Evolutionary conservation across 768 basidiomycete genomes (phyloP).

Genomic region (Termitomyces heimii): DNA sequence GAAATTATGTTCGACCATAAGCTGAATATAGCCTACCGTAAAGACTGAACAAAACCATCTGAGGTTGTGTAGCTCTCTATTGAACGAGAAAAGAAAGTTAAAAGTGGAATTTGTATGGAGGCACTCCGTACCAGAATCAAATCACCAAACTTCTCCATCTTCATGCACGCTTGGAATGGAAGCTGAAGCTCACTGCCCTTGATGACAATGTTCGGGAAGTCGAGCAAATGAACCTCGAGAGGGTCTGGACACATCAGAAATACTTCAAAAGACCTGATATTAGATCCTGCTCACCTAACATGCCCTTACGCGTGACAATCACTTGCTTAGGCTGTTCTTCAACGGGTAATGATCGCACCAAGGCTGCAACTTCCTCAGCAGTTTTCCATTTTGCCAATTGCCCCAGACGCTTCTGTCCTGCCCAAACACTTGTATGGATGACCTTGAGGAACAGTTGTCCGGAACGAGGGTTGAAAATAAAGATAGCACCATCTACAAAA

Average conservation of each 20-base stretch:
- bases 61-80: constrained; percentile 93
- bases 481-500: constrained; percentile 79
- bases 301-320: constrained; percentile 99
- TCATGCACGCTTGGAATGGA: constrained; percentile 99
- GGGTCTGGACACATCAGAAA: constrained; percentile 49
- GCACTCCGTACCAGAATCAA: constrained; percentile 66
- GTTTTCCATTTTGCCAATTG: constrained; percentile 99
- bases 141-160: constrained; percentile 99
- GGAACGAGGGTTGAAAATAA: constrained; percentile 99
- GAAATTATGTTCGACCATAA: not conserved
- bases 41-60: constrained; percentile 98
- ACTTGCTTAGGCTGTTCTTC: constrained; percentile 99
- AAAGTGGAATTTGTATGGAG: not conserved
- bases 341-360: constrained; percentile 96
- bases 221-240: constrained; percentile 95
- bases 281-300: constrained; percentile 64
- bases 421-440: constrained; percentile 99
- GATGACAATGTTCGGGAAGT: constrained; percentile 99
- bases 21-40: constrained; percentile 50
- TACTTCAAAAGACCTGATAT: not conserved
- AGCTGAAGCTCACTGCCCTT: constrained; percentile 97
- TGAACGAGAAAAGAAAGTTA: constrained; percentile 2
- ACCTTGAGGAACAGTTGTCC: constrained; percentile 98
- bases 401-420: constrained; percentile 98
- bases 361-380: constrained; percentile 98